Percentiles rank a stretch among this genome's conserved stretches.
Evolutionary conservation across 2,329 filamentous ascomycete genomes (phyloP).

Genomic region (Hyphodiscus sp.): DNA sequence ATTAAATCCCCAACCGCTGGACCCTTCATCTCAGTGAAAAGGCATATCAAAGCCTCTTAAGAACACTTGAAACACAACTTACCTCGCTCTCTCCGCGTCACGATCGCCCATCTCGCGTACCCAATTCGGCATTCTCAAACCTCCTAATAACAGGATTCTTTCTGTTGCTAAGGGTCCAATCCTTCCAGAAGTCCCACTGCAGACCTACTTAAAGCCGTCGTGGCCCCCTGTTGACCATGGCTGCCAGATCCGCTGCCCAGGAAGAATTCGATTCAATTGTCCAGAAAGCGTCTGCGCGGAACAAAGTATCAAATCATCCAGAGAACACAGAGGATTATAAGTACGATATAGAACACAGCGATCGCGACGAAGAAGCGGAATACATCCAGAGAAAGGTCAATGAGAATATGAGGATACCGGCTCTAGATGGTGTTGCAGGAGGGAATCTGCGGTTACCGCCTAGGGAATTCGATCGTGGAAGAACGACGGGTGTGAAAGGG

Average conservation of each 20-base stretch:
- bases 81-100: neutral
- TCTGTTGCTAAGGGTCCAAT: neutral
- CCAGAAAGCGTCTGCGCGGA: slow-evolving; percentile 42
- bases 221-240: slow-evolving; percentile 21
- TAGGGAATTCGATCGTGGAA: slow-evolving; percentile 56
- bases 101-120: neutral
- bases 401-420: slow-evolving; percentile 59
- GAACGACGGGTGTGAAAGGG: slow-evolving; percentile 76
- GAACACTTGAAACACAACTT: neutral
- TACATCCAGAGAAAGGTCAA: slow-evolving; percentile 42
- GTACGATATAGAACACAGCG: slow-evolving; percentile 48
- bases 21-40: neutral
- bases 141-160: neutral
- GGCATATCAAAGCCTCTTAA: neutral
- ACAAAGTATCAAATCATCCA: slow-evolving; percentile 33
- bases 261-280: slow-evolving; percentile 62
- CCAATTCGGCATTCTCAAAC: neutral
- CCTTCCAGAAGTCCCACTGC: slow-evolving; percentile 1
- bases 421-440: slow-evolving; percentile 41
- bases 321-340: slow-evolving; percentile 52
- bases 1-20: neutral
- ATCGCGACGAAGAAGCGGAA: slow-evolving; percentile 41
- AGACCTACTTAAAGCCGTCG: slow-evolving; percentile 15
- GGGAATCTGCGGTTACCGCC: slow-evolving; percentile 51
- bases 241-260: slow-evolving; percentile 49